phyloP scores from a whole-genome alignment of 1,284 basidiomycete genomes.

The Ustilago curta region DNA sequence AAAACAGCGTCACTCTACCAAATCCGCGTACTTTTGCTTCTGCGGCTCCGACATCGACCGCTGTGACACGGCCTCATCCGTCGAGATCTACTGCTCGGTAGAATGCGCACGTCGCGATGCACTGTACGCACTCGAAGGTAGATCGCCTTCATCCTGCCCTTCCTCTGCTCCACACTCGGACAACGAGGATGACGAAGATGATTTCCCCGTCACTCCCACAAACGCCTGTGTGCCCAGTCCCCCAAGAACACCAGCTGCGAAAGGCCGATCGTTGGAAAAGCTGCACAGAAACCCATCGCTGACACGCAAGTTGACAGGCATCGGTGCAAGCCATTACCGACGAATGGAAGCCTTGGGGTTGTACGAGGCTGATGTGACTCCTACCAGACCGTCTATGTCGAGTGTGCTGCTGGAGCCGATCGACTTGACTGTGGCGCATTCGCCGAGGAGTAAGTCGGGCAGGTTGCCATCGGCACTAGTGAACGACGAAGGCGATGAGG shows the following conservation, averaged over 20 bases:
- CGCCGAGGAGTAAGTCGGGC: conserved; percentile 18
- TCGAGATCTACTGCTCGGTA: conserved; percentile 41
- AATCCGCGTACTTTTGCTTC: conserved; percentile 17
- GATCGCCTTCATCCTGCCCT: conserved; percentile 14
- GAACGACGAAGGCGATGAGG: conserved; percentile 7
- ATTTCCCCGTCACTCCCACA: conserved; percentile 41
- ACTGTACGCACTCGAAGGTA: conserved; percentile 35
- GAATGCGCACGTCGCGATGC: conserved; percentile 35
- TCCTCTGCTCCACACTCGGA: conserved; percentile 22
- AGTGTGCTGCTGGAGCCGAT: conserved; percentile 18
- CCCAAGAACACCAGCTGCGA: conserved; percentile 25
- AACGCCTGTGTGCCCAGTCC: conserved; percentile 28
- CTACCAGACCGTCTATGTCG: conserved; percentile 17
- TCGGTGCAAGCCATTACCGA: conserved; percentile 36
- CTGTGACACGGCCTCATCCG: conserved; percentile 5
- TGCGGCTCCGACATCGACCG: conserved; percentile 25
- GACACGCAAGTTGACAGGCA: conserved; percentile 12
- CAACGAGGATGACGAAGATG: conserved; percentile 33
- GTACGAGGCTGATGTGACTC: conserved; percentile 29
- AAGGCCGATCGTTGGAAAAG: conserved; percentile 1
- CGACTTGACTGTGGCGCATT: conserved; percentile 31
- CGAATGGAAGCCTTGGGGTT: conserved; percentile 41
- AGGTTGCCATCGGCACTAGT: not conserved
- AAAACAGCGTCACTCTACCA: not conserved
- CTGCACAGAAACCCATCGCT: conserved; percentile 4